Evolutionary conservation across 1,284 basidiomycete genomes (phyloP).

Genomic region (Sanghuangporus weigelae): DNA sequence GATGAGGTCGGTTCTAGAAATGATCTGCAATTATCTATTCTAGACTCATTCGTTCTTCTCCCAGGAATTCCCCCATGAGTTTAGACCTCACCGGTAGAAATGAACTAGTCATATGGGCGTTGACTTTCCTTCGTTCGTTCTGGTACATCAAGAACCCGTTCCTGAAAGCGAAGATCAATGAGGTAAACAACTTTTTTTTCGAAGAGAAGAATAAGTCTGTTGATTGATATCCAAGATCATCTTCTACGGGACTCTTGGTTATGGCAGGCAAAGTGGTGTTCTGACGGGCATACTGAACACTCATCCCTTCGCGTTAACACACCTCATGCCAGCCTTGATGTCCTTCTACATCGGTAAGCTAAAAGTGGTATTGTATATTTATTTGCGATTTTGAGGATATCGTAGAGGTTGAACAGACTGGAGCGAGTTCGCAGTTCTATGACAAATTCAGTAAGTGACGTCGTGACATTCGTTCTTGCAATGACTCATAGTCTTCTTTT

Average conservation of each 20-base stretch:
- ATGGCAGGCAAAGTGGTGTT: conserved; percentile 72
- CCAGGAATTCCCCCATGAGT: conserved; percentile 72
- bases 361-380: not conserved
- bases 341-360: conserved; percentile 89
- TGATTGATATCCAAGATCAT: conserved; percentile 53
- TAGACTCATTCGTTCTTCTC: conserved; percentile 9
- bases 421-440: conserved; percentile 97
- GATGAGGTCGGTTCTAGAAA: conserved; percentile 54
- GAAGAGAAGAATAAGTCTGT: not conserved
- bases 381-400: conserved; percentile 2
- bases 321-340: conserved; percentile 90
- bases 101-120: conserved; percentile 84
- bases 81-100: conserved; percentile 80
- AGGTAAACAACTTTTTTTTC: conserved; percentile 43
- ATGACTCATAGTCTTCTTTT: not conserved
- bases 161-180: conserved; percentile 96
- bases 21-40: not conserved
- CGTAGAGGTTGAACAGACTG: conserved; percentile 93
- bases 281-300: conserved; percentile 81
- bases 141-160: conserved; percentile 99
- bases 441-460: conserved; percentile 85
- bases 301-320: conserved; percentile 79
- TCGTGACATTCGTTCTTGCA: conserved; percentile 18
- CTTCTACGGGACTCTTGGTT: conserved; percentile 77
- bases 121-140: conserved; percentile 91